Percentiles rank a stretch among this genome's conserved stretches.
phyloP scores from a whole-genome alignment of 805 yeast genomes.

The Pichia deserticola region DNA sequence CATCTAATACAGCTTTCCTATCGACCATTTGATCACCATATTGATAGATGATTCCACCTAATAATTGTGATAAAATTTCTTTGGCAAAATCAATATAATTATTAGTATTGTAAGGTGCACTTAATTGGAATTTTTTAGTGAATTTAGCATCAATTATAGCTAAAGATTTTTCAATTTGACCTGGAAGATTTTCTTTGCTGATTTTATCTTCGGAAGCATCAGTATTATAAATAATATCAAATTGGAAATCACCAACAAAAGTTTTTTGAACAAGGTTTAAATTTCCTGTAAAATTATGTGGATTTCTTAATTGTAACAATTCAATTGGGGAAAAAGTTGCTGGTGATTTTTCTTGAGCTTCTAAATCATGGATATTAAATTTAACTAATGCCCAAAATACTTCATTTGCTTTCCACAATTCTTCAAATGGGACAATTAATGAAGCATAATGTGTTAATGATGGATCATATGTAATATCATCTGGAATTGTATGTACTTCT shows the following conservation, averaged over 20 bases:
- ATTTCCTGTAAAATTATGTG: slow-evolving; percentile 61
- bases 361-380: slow-evolving; percentile 50
- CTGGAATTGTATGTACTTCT: slow-evolving; percentile 14
- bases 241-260: slow-evolving; percentile 68
- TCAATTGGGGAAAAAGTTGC: slow-evolving; percentile 37
- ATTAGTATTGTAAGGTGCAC: slow-evolving; percentile 43
- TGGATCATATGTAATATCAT: slow-evolving; percentile 46
- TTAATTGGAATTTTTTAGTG: slow-evolving; percentile 38
- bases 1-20: slow-evolving; percentile 57
- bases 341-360: slow-evolving; percentile 12
- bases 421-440: slow-evolving; percentile 54
- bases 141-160: slow-evolving; percentile 47
- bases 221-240: slow-evolving; percentile 56
- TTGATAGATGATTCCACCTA: slow-evolving; percentile 88
- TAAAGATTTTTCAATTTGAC: slow-evolving; percentile 28
- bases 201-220: slow-evolving; percentile 37
- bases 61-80: slow-evolving; percentile 70
- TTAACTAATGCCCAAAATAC: slow-evolving; percentile 62
- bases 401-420: slow-evolving; percentile 73
- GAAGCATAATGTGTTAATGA: slow-evolving; percentile 57
- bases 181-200: slow-evolving; percentile 29
- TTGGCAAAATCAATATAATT: slow-evolving; percentile 55
- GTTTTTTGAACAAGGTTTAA: slow-evolving; percentile 72
- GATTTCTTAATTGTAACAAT: slow-evolving; percentile 48
- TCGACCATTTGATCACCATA: slow-evolving; percentile 82